Conservation (phyloP, 2,329 filamentous ascomycete species). For the Colletotrichum scovillei region DNA sequence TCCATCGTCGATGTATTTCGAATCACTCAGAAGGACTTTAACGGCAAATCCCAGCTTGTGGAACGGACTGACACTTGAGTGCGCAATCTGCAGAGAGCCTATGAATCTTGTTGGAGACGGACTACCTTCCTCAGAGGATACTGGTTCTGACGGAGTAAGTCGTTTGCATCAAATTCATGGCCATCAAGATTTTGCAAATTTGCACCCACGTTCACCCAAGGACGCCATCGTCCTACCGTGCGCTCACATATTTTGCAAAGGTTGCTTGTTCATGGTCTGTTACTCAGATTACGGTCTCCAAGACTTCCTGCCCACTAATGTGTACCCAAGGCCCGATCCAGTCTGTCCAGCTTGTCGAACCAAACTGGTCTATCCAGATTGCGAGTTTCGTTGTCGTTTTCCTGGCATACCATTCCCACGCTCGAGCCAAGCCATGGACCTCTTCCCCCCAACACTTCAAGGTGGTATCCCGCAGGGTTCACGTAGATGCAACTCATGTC, state of each 20-base stretch:
- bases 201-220: background rate
- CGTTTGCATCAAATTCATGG: background rate
- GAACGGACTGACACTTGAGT: background rate
- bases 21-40: background rate
- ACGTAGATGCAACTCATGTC: background rate
- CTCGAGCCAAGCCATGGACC: background rate
- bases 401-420: conserved; percentile 15
- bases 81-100: background rate
- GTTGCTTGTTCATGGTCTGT: background rate
- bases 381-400: background rate
- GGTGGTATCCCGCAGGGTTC: background rate
- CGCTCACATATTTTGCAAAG: conserved; percentile 20
- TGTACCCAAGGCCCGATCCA: background rate
- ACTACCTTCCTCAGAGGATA: background rate
- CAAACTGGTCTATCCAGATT: background rate
- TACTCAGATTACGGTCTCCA: background rate
- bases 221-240: conserved; percentile 12
- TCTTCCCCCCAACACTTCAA: background rate
- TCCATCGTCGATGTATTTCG: background rate
- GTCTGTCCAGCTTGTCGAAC: background rate
- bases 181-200: background rate
- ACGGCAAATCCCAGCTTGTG: background rate
- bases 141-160: background rate
- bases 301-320: background rate
- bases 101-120: conserved; percentile 3